A percentile compares a stretch with the other conserved stretches of the same genome.
These are phyloP conservation scores for Gaeumannomyces tritici DNA, from an alignment of 2,329 filamentous ascomycete species.

Conservation along the genomic window DNA sequence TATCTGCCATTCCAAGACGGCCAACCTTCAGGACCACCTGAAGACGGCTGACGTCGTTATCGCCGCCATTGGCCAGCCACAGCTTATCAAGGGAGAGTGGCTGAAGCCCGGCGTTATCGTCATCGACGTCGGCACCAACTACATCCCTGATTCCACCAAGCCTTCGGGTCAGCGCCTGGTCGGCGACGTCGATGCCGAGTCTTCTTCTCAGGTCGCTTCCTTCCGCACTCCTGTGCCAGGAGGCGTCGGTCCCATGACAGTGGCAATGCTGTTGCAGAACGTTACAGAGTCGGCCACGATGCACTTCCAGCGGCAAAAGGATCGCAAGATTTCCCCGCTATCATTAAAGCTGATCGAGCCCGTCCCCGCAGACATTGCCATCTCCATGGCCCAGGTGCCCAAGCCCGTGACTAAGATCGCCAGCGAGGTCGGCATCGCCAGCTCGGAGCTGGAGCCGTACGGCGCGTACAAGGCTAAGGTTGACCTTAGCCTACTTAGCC, in stretches of 20 bases:
- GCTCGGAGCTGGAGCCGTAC: constrained; percentile 89
- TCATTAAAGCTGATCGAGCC: constrained; percentile 69
- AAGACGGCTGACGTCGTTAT: constrained; percentile 84
- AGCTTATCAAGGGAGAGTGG: constrained; percentile 91
- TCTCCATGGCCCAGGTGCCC: constrained; percentile 83
- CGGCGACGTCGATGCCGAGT: constrained; percentile 88
- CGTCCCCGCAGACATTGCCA: constrained; percentile 91
- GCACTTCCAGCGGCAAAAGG: constrained; percentile 76
- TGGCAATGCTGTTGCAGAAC: constrained; percentile 95
- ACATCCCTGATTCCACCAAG: constrained; percentile 77
- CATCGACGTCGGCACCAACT: constrained; percentile 97
- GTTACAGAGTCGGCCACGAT: constrained; percentile 77
- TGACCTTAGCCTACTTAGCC: constrained; percentile 69
- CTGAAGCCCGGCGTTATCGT: constrained; percentile 90
- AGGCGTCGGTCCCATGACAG: constrained; percentile 96
- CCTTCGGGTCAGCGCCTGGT: constrained; percentile 90
- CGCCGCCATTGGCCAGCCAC: constrained; percentile 79
- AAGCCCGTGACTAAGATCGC: constrained; percentile 83
- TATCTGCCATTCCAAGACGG: constrained; percentile 85
- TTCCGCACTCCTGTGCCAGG: constrained; percentile 94
- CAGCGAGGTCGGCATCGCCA: constrained; percentile 74
- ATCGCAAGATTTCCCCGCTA: constrained; percentile 71
- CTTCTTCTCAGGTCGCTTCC: constrained; percentile 76
- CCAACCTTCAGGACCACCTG: constrained; percentile 61
- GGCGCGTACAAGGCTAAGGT: constrained; percentile 96